Conservation (phyloP, 441 rosid genomes). For the California macrophylla region DNA sequence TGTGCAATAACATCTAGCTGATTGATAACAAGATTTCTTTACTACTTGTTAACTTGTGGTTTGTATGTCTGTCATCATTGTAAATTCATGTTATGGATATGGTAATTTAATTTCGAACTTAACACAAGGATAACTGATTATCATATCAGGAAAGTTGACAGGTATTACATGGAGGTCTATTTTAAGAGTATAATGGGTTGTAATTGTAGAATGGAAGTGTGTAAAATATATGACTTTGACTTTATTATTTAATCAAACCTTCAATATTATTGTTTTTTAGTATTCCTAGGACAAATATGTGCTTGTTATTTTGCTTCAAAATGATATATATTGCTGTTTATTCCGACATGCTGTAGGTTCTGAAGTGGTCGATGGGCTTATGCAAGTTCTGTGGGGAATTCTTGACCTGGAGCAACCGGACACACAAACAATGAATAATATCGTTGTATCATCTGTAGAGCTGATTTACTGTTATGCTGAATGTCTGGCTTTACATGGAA, state of each 20-base stretch:
- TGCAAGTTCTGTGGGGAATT: conserved; percentile 98
- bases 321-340: conserved; percentile 3
- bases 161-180: neutral
- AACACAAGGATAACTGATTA: neutral
- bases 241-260: neutral
- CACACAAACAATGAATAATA: conserved; percentile 89
- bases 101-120: neutral
- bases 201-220: neutral
- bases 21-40: conserved; percentile 1
- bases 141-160: neutral
- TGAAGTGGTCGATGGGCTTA: conserved; percentile 85
- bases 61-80: neutral
- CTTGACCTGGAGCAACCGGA: conserved; percentile 92
- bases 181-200: neutral
- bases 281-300: neutral
- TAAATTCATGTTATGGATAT: neutral
- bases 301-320: neutral
- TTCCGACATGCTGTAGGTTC: conserved; percentile 47
- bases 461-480: conserved; percentile 95
- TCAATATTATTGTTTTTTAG: neutral
- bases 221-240: neutral
- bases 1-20: neutral
- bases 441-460: conserved; percentile 91
- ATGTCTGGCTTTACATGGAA: conserved; percentile 83
- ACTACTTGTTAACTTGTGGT: neutral